Percentiles rank a stretch among this genome's conserved stretches.
Conservation (phyloP, 495 filamentous ascomycete species). For the Hyaloscypha bicolor region DNA sequence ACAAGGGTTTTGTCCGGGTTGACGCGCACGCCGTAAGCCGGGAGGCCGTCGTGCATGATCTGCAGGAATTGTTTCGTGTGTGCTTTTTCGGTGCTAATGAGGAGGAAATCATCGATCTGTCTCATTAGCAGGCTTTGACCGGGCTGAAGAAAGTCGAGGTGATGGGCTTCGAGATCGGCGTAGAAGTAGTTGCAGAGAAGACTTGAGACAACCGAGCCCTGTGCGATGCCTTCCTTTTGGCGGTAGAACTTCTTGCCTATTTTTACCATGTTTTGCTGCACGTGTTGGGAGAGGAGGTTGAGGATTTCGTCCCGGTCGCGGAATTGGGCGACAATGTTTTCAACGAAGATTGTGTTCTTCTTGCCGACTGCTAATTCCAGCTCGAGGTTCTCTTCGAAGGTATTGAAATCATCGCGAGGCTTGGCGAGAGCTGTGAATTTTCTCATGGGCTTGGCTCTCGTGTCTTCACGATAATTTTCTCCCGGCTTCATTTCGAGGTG, state of each 20-base stretch:
- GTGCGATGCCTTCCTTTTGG: constrained; percentile 87
- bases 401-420: constrained; percentile 48
- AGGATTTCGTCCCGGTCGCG: constrained; percentile 63
- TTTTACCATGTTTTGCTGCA: constrained; percentile 80
- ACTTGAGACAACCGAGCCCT: constrained; percentile 85
- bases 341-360: constrained; percentile 75
- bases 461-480: constrained; percentile 30
- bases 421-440: constrained; percentile 66
- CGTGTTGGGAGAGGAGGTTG: constrained; percentile 71
- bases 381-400: constrained; percentile 58
- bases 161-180: constrained; percentile 73
- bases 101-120: constrained; percentile 88
- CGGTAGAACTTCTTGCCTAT: constrained; percentile 89
- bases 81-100: constrained; percentile 69
- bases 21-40: constrained; percentile 77
- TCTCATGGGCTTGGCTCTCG: constrained; percentile 51
- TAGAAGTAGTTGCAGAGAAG: constrained; percentile 95
- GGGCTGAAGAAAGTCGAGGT: constrained; percentile 64
- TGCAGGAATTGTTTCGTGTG: constrained; percentile 72
- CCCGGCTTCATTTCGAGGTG: constrained; percentile 70
- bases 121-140: constrained; percentile 70
- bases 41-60: constrained; percentile 77
- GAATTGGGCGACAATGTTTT: constrained; percentile 54
- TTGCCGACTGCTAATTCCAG: constrained; percentile 46
- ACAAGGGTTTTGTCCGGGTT: constrained; percentile 79